phyloP scores from a whole-genome alignment of 345 rosid species.

The Syzygium aromaticum region DNA sequence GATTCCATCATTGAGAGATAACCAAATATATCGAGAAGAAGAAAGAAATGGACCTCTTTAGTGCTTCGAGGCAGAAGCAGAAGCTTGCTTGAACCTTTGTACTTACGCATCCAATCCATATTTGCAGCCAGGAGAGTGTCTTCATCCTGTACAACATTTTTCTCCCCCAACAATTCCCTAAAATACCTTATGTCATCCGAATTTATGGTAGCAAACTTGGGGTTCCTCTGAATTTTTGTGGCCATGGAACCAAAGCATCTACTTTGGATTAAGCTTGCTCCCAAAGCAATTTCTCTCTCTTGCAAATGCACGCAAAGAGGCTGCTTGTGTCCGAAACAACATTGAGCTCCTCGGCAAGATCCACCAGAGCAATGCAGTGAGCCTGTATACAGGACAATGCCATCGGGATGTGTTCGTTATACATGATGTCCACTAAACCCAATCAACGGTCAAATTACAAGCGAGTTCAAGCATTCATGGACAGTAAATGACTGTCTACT shows the following conservation, averaged over 20 bases:
- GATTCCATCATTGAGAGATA: background rate
- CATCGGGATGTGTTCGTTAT: background rate
- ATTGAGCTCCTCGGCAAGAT: background rate
- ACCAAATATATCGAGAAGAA: background rate
- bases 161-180: constrained; percentile 59
- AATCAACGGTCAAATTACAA: background rate
- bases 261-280: constrained; percentile 9
- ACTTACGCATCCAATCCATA: constrained; percentile 93
- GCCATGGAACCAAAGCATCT: constrained; percentile 40
- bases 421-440: background rate
- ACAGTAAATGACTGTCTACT: background rate
- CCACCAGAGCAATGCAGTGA: background rate
- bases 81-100: constrained; percentile 75
- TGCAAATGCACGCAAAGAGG: background rate
- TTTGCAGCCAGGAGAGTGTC: constrained; percentile 60
- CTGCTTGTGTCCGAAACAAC: background rate
- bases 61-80: constrained; percentile 70
- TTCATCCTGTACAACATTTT: constrained; percentile 67
- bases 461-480: background rate
- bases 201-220: constrained; percentile 55
- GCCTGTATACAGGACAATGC: background rate
- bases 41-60: constrained; percentile 44
- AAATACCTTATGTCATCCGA: constrained; percentile 59
- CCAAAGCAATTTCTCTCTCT: background rate
- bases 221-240: constrained; percentile 40